A percentile compares a stretch with the other conserved stretches of the same genome.
Conservation (phyloP, 495 filamentous ascomycete species). For the Melanomma pulvis-pyrius region DNA sequence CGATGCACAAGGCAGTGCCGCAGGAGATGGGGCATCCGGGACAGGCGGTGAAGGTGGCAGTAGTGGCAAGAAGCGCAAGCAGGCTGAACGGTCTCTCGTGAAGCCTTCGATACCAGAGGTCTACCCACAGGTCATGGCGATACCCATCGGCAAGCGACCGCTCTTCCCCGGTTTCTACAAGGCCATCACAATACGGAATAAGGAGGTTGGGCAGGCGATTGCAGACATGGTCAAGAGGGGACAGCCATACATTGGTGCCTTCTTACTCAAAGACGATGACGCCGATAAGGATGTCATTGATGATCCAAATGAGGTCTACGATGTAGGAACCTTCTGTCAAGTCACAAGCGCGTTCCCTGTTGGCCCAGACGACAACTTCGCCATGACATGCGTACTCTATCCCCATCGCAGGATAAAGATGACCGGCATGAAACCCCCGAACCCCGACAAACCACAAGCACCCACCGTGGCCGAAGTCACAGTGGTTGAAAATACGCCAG, state of each 20-base stretch:
- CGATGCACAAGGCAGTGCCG: conserved; percentile 42
- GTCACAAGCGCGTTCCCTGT: conserved; percentile 91
- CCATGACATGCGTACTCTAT: conserved; percentile 89
- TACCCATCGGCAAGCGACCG: conserved; percentile 94
- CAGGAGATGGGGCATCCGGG: conserved; percentile 53
- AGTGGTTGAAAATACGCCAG: conserved; percentile 33
- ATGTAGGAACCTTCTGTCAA: conserved; percentile 95
- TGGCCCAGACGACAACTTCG: conserved; percentile 60
- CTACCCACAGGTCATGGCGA: conserved; percentile 97
- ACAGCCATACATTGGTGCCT: conserved; percentile 96
- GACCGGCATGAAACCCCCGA: conserved; percentile 73
- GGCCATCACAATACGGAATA: conserved; percentile 91
- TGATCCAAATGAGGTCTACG: conserved; percentile 83
- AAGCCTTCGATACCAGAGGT: conserved; percentile 91
- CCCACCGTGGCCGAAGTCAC: conserved; percentile 45
- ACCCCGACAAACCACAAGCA: conserved; percentile 46
- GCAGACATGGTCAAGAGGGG: conserved; percentile 97
- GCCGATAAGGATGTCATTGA: conserved; percentile 90
- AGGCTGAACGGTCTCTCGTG: conserved; percentile 61
- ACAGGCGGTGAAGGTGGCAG: conserved; percentile 60
- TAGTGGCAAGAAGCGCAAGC: conserved; percentile 63
- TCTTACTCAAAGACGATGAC: conserved; percentile 94
- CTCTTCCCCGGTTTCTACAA: conserved; percentile 99
- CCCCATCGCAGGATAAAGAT: conserved; percentile 94
- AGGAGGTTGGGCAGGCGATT: conserved; percentile 84